Base-by-base conservation (phyloP, 352 stramenopile genomes). In the Phytophthora litchii region DNA sequence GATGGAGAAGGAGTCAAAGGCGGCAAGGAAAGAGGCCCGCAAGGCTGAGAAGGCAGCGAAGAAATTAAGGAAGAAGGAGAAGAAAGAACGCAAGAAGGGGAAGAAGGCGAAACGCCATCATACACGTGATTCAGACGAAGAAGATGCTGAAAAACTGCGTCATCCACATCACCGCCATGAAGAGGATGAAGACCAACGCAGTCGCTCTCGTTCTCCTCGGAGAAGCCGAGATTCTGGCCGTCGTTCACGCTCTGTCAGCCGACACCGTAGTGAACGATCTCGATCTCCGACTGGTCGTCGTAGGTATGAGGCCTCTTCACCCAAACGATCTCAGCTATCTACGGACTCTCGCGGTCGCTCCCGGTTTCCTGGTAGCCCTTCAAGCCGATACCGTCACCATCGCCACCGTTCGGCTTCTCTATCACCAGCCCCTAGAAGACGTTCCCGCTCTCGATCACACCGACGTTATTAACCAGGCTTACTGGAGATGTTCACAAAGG, bases 21-120 rank as follows among this genome's bases (percentile, higher is more conserved):
- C 87, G 37, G 83, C 78, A 13, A 50, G 53, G 19, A 91, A 89
- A 21, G 74, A 77, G 35, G 59, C 64, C 12, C 72, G 76, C 19
- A 89, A 89, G 40, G 61, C 73, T 13, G 68, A 89, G 47, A 93
- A 90, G 37, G 76, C 78, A 9, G 68, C 46, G 21, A 90, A 84
- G 56, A 91, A 91, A 49, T 44, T 78, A 1, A 74, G 78, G 34
- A 92, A 88, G 49, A 84, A 85, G 45, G 71, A 88, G 43, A 82
- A 83, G 52, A 90, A 89, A 41, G 71, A 88, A 20, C 51, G 62
- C 19, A 75, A 81, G 47, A 68, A 65, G 14, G 58, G 79, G 50
- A 71, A 63, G 32, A 76, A 69, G 40, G 42, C 25, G 12, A 54
- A 63, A 40, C 57, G 45, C 6, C 45, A 61, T 40, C 40, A 51